Base-by-base conservation (phyloP, 192 early-diverging fungal genomes). In the Linnemannia schmuckeri region DNA sequence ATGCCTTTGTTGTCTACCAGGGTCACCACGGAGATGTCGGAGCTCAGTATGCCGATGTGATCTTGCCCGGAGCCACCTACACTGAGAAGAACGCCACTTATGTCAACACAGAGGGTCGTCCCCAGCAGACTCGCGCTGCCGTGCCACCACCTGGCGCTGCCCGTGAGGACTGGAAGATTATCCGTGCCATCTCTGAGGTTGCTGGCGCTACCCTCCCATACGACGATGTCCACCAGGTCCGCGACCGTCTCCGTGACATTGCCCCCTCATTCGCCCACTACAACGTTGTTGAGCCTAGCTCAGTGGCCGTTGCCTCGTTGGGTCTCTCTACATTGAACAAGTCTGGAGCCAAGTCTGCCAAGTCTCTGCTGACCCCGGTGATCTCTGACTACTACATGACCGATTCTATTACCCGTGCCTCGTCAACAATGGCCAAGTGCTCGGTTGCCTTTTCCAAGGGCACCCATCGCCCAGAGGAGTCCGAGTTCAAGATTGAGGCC, bases 161-260 rank as follows among this genome's bases (percentile, higher is more conserved):
- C 13, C 97, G 98, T 73, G 98, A 99, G 80, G 98, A 99, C 92
- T 99, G 98, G 98, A 98, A 98, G 94, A 98, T 99, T 75, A 91
- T 99, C 66, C 97, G 98, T 57, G 98, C 98, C 6, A 89, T 99
- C 44, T 97, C 97, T 6, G 97, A 99, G 89, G 91, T 97, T n/a
- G 91, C 94, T 42, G 97, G 97, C 1, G 89, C 93, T 22, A 89
- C 95, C 9, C 90, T 99, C 42, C 95, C 97, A 33, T 99, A 99
- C 85, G 97, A 99, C 80, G 96, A 98, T 82, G 85, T 97, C 17
- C 77, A 89, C 6, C 90, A 94, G 35, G 90, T 99, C 75, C 95
- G 97, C n/a, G 90, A 93, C 44, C 96, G 98, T 72, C 93, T 99
- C 90, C 90, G 89, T 61, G 96, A 99, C 63, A 90, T 99, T 80